These are phyloP conservation scores for Malus fusca DNA, from an alignment of 306 rosid species.

Conservation along the genomic window DNA sequence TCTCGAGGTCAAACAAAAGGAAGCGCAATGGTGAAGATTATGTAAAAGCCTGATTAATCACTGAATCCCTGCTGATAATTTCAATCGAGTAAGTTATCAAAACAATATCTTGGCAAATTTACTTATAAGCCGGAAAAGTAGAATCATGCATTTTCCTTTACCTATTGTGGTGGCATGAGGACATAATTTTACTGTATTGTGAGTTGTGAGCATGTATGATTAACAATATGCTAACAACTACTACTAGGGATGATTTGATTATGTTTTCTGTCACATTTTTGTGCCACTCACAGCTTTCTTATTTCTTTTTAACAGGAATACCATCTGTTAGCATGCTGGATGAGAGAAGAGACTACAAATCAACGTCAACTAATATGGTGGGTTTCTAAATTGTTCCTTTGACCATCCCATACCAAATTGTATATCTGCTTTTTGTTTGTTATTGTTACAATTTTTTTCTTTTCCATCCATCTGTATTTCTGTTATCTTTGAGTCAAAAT, in stretches of 20 bases:
- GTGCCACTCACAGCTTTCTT: not conserved
- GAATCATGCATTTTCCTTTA: not conserved
- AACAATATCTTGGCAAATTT: not conserved
- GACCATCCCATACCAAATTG: conserved; percentile 35
- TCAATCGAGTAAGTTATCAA: conserved; percentile 38
- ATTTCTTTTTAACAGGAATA: conserved; percentile 24
- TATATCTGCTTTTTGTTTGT: conserved; percentile 12
- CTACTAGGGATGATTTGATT: not conserved
- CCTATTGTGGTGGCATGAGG: not conserved
- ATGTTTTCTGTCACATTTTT: conserved; percentile 10
- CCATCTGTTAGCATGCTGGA: conserved; percentile 23
- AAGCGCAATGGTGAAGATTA: conserved; percentile 49
- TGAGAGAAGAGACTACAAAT: conserved; percentile 16
- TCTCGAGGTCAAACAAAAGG: conserved; percentile 66
- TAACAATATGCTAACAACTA: not conserved
- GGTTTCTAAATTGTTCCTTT: conserved; percentile 26
- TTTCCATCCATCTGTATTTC: conserved; percentile 29
- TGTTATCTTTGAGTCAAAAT: conserved; percentile 25
- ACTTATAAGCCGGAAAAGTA: not conserved
- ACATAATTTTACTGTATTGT: not conserved
- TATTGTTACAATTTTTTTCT: conserved; percentile 18
- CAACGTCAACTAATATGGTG: conserved; percentile 20
- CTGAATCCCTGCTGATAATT: conserved; percentile 9
- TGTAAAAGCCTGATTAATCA: conserved; percentile 42
- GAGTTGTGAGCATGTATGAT: not conserved